phyloP scores from a whole-genome alignment of 768 basidiomycete species.

The Tremella mesenterica region DNA sequence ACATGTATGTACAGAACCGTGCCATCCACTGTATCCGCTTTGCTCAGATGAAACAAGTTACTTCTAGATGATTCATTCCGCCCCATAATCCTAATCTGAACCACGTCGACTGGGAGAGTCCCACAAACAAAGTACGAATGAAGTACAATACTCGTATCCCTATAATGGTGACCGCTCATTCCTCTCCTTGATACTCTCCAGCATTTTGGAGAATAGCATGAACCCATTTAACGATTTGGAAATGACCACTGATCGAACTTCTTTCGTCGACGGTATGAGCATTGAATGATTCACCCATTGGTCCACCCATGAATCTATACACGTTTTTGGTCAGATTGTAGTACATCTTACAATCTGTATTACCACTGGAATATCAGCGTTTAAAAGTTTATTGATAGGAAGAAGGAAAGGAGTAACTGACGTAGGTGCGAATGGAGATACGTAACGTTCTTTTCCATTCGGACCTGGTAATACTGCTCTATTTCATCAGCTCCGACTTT shows the following conservation, averaged over 20 bases:
- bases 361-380: slow-evolving; percentile 13
- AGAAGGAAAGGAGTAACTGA: slow-evolving; percentile 10
- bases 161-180: slow-evolving; percentile 9
- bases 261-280: slow-evolving; percentile 44
- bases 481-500: background rate
- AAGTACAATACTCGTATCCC: no score
- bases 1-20: no score
- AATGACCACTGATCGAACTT: slow-evolving; percentile 31
- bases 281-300: slow-evolving; percentile 6
- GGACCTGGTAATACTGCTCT: slow-evolving; percentile 30
- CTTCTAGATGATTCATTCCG: no score
- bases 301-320: slow-evolving; percentile 37
- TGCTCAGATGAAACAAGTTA: no score
- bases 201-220: slow-evolving; percentile 41
- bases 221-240: slow-evolving; percentile 36
- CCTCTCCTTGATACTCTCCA: slow-evolving; percentile 32
- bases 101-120: no score
- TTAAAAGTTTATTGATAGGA: background rate
- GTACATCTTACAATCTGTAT: slow-evolving; percentile 41
- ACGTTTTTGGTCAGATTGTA: slow-evolving; percentile 40
- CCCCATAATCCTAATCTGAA: no score
- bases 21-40: no score
- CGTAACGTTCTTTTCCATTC: slow-evolving; percentile 28
- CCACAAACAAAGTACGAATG: no score
- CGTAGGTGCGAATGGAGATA: slow-evolving; percentile 35